Evolutionary conservation across 495 filamentous ascomycete species (phyloP).

Genomic region (Penicillium verhagenii): DNA sequence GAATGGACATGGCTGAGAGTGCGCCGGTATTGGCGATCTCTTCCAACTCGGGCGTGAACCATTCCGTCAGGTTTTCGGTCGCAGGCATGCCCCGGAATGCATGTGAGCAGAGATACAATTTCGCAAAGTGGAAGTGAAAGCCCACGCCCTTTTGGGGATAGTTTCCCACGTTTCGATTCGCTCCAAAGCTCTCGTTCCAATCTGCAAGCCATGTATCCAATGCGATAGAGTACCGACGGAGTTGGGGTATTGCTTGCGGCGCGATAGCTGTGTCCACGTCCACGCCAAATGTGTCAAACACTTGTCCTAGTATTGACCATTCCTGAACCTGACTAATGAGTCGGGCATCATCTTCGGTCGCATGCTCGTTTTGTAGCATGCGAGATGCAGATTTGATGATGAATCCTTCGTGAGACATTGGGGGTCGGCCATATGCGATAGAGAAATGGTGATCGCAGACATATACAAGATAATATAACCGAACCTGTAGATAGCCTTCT

Average conservation of each 20-base stretch:
- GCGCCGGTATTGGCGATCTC: constrained; percentile 32
- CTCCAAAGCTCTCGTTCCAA: constrained; percentile 28
- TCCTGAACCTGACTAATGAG: constrained; percentile 37
- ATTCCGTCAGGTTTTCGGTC: constrained; percentile 3
- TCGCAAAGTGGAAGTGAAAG: constrained; percentile 32
- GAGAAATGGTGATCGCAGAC: constrained; percentile 41
- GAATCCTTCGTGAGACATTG: constrained; percentile 33
- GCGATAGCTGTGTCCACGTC: constrained; percentile 34
- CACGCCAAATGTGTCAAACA: constrained; percentile 40
- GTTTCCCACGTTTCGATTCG: constrained; percentile 28
- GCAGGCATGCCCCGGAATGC: constrained; percentile 28
- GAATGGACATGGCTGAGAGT: constrained; percentile 31
- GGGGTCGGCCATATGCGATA: constrained; percentile 32
- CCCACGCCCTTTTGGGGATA: constrained; percentile 32
- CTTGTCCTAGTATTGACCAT: constrained; percentile 31
- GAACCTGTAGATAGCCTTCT: constrained; percentile 25
- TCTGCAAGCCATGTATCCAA: constrained; percentile 34
- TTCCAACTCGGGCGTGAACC: constrained; percentile 25
- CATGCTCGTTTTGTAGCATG: constrained; percentile 27
- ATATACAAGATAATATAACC: constrained; percentile 37
- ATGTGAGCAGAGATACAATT: constrained; percentile 38
- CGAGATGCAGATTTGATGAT: constrained; percentile 21
- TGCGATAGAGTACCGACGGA: constrained; percentile 26
- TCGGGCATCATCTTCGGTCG: constrained; percentile 34
- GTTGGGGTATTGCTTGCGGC: constrained; percentile 19